phyloP scores from a whole-genome alignment of 495 filamentous ascomycete genomes.

The Xylaria grammica region DNA sequence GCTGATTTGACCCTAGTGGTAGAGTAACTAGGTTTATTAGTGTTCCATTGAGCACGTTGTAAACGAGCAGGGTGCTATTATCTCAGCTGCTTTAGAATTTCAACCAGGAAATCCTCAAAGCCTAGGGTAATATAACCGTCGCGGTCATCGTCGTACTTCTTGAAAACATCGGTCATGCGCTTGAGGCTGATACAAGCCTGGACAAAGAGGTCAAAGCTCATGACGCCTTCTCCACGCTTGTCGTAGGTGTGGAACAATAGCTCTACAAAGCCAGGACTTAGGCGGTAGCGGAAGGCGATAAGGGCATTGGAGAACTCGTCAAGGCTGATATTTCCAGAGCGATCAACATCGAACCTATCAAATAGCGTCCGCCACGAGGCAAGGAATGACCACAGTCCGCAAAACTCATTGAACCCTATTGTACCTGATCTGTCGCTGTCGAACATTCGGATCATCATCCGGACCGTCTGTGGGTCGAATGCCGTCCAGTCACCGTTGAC shows the following conservation, averaged over 20 bases:
- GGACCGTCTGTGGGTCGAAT: slow-evolving; percentile 95
- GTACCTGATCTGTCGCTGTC: slow-evolving; percentile 85
- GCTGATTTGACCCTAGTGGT: neutral
- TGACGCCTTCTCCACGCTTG: slow-evolving; percentile 65
- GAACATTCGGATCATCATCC: slow-evolving; percentile 99
- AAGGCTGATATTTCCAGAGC: slow-evolving; percentile 81
- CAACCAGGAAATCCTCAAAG: slow-evolving; percentile 81
- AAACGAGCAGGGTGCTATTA: slow-evolving; percentile 24
- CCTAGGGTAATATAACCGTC: slow-evolving; percentile 88
- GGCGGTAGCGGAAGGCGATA: slow-evolving; percentile 91
- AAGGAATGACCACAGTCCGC: slow-evolving; percentile 92
- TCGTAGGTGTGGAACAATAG: slow-evolving; percentile 74
- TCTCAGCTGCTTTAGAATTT: slow-evolving; percentile 57
- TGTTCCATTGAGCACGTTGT: neutral
- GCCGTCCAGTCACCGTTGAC: slow-evolving; percentile 95
- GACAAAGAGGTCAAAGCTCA: slow-evolving; percentile 97
- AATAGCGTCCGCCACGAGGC: slow-evolving; percentile 93
- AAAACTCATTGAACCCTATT: slow-evolving; percentile 95
- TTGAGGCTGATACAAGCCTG: slow-evolving; percentile 96
- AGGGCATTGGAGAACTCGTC: slow-evolving; percentile 91
- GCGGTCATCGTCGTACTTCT: slow-evolving; percentile 96
- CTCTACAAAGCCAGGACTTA: slow-evolving; percentile 80
- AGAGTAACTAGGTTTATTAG: neutral
- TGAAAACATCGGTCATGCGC: slow-evolving; percentile 99
- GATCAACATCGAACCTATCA: slow-evolving; percentile 92